Evolutionary conservation across 2,329 filamentous ascomycete genomes (phyloP).

Genomic region (Corynespora cassiicola): DNA sequence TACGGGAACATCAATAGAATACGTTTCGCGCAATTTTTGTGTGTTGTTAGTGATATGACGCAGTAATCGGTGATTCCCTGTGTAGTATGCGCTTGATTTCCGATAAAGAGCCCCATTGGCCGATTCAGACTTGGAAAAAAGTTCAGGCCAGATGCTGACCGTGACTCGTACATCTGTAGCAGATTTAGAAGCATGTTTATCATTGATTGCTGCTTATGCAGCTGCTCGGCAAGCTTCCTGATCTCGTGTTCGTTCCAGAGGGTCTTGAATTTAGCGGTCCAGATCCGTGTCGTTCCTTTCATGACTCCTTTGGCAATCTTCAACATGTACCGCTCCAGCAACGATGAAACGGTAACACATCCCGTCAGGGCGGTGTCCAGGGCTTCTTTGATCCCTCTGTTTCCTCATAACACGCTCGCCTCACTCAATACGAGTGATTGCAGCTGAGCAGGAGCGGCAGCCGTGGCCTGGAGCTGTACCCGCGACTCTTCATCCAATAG

Average conservation of each 20-base stretch:
- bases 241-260: conserved; percentile 27
- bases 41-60: conserved; percentile 11
- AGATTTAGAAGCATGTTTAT: conserved; percentile 17
- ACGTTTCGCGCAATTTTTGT: conserved; percentile 8
- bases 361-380: conserved; percentile 27
- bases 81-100: conserved; percentile 6
- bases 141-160: conserved; percentile 12
- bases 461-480: conserved; percentile 21
- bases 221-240: conserved; percentile 20
- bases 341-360: conserved; percentile 19
- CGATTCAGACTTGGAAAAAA: neutral
- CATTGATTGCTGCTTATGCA: conserved; percentile 21
- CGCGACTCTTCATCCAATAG: too few relatives aligned
- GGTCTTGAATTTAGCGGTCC: conserved; percentile 21
- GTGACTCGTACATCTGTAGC: conserved; percentile 21
- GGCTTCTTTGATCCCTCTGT: conserved; percentile 16
- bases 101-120: conserved; percentile 7
- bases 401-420: conserved; percentile 9
- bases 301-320: conserved; percentile 11
- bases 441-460: conserved; percentile 25
- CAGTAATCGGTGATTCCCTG: conserved; percentile 9
- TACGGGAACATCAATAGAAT: conserved; percentile 15
- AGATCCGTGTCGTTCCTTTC: conserved; percentile 6
- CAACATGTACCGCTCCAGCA: conserved; percentile 20
- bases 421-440: conserved; percentile 20